A percentile compares a stretch with the other conserved stretches of the same genome.
Evolutionary conservation across 495 filamentous ascomycete species (phyloP).

Genomic region (Tuber melanosporum): DNA sequence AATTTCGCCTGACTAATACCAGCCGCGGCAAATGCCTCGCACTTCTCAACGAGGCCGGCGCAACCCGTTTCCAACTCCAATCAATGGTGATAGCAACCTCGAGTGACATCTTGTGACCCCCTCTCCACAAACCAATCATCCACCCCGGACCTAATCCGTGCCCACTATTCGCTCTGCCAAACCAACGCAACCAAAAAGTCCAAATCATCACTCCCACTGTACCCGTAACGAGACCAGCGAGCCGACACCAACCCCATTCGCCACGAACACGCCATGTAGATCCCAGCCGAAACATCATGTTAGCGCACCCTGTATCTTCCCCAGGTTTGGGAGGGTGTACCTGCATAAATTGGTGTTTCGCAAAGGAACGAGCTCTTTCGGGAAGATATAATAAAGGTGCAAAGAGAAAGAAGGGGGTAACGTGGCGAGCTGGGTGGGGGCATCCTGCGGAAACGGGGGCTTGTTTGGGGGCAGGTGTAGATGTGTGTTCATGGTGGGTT

Average conservation of each 20-base stretch:
- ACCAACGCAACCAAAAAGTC: neutral
- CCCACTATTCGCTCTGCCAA: neutral
- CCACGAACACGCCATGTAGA: neutral
- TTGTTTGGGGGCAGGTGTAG: neutral
- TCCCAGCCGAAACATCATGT: constrained; percentile 1
- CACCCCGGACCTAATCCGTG: neutral
- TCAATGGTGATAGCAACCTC: neutral
- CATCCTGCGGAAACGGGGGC: neutral
- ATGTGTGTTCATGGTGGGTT: constrained; percentile 5
- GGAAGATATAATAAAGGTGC: neutral
- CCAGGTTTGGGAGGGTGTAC: neutral
- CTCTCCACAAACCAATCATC: neutral
- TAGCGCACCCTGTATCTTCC: neutral
- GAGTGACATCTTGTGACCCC: neutral
- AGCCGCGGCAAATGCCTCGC: neutral
- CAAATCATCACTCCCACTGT: constrained; percentile 2
- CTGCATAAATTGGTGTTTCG: neutral
- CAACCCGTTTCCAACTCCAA: neutral
- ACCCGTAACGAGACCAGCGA: neutral
- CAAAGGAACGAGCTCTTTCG: neutral
- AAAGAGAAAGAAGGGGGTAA: neutral
- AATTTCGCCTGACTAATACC: neutral
- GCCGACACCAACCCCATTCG: neutral
- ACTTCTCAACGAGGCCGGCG: neutral
- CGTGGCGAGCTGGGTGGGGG: neutral